Evolutionary conservation across 2,329 filamentous ascomycete genomes (phyloP).

Genomic region (Didymella glomerata): DNA sequence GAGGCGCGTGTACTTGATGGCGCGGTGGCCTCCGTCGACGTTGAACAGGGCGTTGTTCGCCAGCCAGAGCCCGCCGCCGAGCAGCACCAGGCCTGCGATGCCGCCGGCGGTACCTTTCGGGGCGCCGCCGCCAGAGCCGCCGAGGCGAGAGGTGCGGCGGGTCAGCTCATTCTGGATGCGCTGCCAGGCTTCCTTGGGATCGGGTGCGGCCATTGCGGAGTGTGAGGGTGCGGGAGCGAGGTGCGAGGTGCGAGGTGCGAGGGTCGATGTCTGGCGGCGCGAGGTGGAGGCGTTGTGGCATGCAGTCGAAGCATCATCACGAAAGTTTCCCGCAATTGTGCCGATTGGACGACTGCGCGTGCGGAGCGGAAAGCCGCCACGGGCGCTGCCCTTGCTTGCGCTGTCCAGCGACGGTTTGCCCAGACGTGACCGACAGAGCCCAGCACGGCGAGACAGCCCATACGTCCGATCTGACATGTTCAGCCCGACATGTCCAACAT

Average conservation of each 20-base stretch:
- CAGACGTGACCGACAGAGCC: too few species aligned
- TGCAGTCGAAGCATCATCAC: constrained; percentile 33
- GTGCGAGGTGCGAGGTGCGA: not conserved
- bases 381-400: constrained; percentile 7
- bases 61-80: constrained; percentile 63
- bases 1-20: constrained; percentile 96
- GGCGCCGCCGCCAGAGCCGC: constrained; percentile 58
- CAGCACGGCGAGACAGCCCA: constrained; percentile 2
- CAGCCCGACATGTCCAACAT: not conserved
- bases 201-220: constrained; percentile 53
- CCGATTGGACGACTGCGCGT: constrained; percentile 7
- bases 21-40: constrained; percentile 96
- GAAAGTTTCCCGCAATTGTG: constrained; percentile 42
- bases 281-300: constrained; percentile 27
- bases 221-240: not conserved
- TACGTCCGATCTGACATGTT: too few species aligned
- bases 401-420: not conserved
- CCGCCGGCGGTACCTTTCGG: constrained; percentile 65
- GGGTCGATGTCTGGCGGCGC: too few species aligned
- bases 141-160: constrained; percentile 55
- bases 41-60: constrained; percentile 74
- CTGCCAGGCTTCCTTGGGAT: constrained; percentile 72
- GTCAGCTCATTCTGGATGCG: constrained; percentile 69
- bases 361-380: not conserved
- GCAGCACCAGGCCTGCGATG: constrained; percentile 61